A percentile compares a stretch with the other conserved stretches of the same genome.
Evolutionary conservation across 2,329 filamentous ascomycete genomes (phyloP).

Genomic region (Bipolaris bicolor): DNA sequence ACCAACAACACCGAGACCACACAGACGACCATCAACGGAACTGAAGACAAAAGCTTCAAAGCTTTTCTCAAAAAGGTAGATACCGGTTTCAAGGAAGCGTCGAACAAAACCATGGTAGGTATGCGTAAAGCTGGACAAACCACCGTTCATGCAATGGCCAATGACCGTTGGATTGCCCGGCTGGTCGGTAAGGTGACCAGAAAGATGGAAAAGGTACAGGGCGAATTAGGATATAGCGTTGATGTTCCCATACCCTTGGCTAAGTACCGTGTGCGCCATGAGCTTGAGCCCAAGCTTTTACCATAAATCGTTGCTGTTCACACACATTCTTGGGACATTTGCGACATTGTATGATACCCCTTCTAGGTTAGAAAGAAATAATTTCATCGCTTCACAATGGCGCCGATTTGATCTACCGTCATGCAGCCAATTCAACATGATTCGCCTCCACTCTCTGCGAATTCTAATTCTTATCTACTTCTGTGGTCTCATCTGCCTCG

Average conservation of each 20-base stretch:
- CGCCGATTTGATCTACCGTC: too few species aligned
- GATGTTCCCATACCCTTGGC: constrained; percentile 54
- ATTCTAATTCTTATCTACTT: too few species aligned
- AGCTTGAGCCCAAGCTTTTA: constrained; percentile 45
- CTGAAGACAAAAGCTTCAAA: constrained; percentile 33
- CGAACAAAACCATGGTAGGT: constrained; percentile 51
- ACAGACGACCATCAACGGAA: constrained; percentile 16
- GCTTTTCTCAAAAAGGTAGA: constrained; percentile 34
- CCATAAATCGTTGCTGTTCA: constrained; percentile 23
- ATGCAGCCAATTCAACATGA: too few species aligned
- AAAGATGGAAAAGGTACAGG: constrained; percentile 57
- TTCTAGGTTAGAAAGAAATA: neutral
- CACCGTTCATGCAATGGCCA: constrained; percentile 53
- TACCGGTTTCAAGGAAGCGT: constrained; percentile 39
- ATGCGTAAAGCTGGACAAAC: constrained; percentile 56
- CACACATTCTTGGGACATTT: neutral
- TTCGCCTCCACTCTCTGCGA: too few species aligned
- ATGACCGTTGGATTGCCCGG: constrained; percentile 62
- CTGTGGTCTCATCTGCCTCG: too few species aligned
- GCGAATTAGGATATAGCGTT: constrained; percentile 59
- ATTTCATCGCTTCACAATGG: too few species aligned
- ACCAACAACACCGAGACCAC: constrained; percentile 23
- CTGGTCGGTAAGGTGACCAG: constrained; percentile 59
- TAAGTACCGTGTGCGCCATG: constrained; percentile 46
- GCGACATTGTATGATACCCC: constrained; percentile 10